Base-by-base conservation (phyloP, 139 green algal species). In the Ettlia oleoabundans region DNA sequence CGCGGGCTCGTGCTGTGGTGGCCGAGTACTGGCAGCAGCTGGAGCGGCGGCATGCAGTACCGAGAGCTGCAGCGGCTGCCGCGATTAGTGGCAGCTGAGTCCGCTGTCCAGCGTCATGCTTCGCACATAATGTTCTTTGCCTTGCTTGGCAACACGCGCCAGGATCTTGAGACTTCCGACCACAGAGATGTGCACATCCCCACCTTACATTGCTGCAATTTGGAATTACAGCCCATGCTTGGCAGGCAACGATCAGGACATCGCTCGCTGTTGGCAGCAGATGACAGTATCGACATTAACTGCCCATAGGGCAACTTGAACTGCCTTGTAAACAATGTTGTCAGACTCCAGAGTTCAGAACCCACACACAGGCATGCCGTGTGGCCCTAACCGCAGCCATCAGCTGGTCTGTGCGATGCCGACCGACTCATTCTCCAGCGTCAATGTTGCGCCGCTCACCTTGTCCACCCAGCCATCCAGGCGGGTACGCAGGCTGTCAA, bases 401-500 rank as follows among this genome's bases (percentile, higher is more conserved):
- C 47, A 82, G 63, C 47, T 80, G 40, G 38, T 37, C 58, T 81
- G 75, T 58, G 75, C 85, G 28, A 95, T 81, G n/a, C 92, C 92
- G 41, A 92, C 62, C 28, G 78, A 91, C 85, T 97, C 89, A 4
- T 91, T 82, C 80, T 96, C 89, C 68, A 98, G 81, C 15, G 66
- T 82, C 5, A 88, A 4, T 28, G 88, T 73, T 21, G 90, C 90
- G 4, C 73, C 64, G 37, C 85, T 80, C 33, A 98, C 95, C 86
- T 97, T 97, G 82, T 67, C 86, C 43, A 97, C 89, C 96, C 96
- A 99, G 30, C 26, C 83, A 63, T 95, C 91, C 72, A 99, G 89
- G 10, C 94, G 89, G 0, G 85, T 82, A 35, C 89, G 87, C 40
- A 99, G 78, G 0, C 71, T 85, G 10, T 76, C 74, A 26, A 94